Evolutionary conservation across 768 basidiomycete species (phyloP).

Genomic region (Leccinum sublutescens): DNA sequence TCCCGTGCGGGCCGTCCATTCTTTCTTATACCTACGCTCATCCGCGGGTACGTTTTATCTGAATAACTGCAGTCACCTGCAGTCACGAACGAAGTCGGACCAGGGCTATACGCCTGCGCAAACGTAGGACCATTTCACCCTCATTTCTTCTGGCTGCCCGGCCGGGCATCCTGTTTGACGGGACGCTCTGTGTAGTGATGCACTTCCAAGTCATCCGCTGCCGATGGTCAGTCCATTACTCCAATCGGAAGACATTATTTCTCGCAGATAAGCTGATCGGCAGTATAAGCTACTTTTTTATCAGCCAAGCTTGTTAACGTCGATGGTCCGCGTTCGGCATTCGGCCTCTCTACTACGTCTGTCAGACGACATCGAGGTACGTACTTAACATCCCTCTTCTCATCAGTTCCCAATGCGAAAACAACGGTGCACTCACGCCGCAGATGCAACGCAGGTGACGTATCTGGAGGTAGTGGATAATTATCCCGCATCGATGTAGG

Average conservation of each 20-base stretch:
- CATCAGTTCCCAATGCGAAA: not conserved
- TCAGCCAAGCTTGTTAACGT: not conserved
- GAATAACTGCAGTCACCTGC: not conserved
- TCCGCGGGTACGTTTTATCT: not conserved
- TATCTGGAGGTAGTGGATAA: constrained; percentile 8
- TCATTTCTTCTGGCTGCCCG: constrained; percentile 11
- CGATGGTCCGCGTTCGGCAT: not conserved
- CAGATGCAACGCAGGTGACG: not conserved
- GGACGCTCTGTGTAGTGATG: constrained; percentile 5
- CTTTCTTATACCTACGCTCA: not conserved
- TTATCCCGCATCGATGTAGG: constrained; percentile 4
- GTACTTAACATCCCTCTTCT: not conserved
- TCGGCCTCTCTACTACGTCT: not conserved
- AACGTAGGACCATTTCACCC: not conserved
- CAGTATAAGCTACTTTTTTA: constrained; percentile 1
- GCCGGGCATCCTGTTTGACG: constrained; percentile 5
- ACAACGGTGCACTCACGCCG: not conserved
- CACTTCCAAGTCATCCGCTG: constrained; percentile 5
- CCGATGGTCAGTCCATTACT: not conserved
- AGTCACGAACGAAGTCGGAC: constrained; percentile 11
- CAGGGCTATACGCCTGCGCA: constrained; percentile 6
- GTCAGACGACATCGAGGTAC: constrained; percentile 1
- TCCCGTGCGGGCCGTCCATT: not conserved
- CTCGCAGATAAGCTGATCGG: constrained; percentile 13
- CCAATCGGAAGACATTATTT: not conserved